Percentiles rank a stretch among this genome's conserved stretches.
Conservation (phyloP, 345 rosid genomes). For the Gossypium raimondii region DNA sequence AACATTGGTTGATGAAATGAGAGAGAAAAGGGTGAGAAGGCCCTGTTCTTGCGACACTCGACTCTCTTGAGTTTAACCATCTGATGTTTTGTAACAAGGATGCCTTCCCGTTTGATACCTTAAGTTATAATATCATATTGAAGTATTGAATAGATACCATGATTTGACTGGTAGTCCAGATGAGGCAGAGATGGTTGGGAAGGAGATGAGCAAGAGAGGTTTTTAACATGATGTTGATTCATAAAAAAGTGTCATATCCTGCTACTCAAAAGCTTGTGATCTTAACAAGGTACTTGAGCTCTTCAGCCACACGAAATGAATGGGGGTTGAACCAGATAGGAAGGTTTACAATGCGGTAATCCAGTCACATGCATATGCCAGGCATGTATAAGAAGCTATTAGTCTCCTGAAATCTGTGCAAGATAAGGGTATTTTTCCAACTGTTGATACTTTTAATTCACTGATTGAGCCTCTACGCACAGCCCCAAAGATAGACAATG, state of each 20-base stretch:
- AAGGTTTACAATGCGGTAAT: slow-evolving; percentile 79
- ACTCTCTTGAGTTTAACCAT: slow-evolving; percentile 35
- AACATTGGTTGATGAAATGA: slow-evolving; percentile 69
- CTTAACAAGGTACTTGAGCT: slow-evolving; percentile 64
- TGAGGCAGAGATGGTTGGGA: slow-evolving; percentile 77
- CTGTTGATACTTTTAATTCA: slow-evolving; percentile 73
- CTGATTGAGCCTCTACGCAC: slow-evolving; percentile 72
- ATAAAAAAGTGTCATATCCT: slow-evolving; percentile 60
- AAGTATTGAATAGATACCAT: slow-evolving; percentile 63
- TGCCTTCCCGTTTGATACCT: slow-evolving; percentile 58
- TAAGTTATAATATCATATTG: slow-evolving; percentile 73
- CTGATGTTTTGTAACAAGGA: slow-evolving; percentile 66
- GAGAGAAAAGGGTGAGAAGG: slow-evolving; percentile 43
- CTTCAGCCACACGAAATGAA: slow-evolving; percentile 51
- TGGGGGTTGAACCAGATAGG: slow-evolving; percentile 38
- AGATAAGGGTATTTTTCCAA: slow-evolving; percentile 60
- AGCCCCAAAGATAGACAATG: slow-evolving; percentile 52
- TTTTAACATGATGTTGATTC: slow-evolving; percentile 61
- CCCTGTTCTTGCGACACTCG: slow-evolving; percentile 18
- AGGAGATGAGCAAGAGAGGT: slow-evolving; percentile 68
- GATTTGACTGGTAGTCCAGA: slow-evolving; percentile 68
- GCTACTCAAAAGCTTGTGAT: slow-evolving; percentile 66
- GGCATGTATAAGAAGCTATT: slow-evolving; percentile 59
- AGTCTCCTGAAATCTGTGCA: slow-evolving; percentile 62
- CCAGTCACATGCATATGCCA: slow-evolving; percentile 67